Base-by-base conservation (phyloP, 108 stramenopile species). In the Licmophora abbreviata region DNA sequence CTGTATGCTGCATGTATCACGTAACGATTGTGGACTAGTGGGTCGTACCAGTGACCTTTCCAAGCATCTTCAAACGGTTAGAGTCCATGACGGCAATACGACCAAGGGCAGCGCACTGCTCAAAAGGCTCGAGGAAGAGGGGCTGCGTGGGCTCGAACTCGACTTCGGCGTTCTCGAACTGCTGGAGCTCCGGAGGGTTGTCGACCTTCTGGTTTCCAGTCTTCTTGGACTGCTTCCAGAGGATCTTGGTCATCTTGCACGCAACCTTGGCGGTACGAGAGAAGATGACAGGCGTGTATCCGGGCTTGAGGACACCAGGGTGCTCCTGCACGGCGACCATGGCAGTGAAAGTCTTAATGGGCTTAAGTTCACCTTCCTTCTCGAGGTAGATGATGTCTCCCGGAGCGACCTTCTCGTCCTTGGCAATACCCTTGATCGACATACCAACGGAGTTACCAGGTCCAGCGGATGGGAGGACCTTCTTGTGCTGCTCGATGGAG, bases 181-280 rank as follows among this genome's bases (percentile, higher is more conserved):
- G 85, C 15, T 78, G 77, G 54, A 86, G 78, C 18, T 79, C 73
- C 17, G 77, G 68, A 36, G 85, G 85, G 70, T 80, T 75, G 40
- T 86, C 85, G 18, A 86, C 78, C 81, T 86, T 86, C 49, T 60
- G 51, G 47, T 81, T 78, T 61, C 85, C 85, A 37, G 85, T 86
- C 81, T 82, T 82, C 85, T 82, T 82, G 41, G 72, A 73, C 71
- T 74, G 69, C 85, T 86, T 86, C 85, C 85, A 86, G 48, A 80
- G 56, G 61, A 86, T 86, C 67, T 73, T 75, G 76, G 81, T 82
- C 85, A 86, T 86, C 78, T 86, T 86, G 69, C 85, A 86, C 11
- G 85, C 85, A 60, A 86, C 81, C 78, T 82, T 86, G 55, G 85
- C 85, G 64, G 85, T 86, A 75, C 85, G 85, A 38, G 73, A 86